These are phyloP conservation scores for Naganishia randhawae DNA, from an alignment of 768 basidiomycete species.

Conservation along the genomic window DNA sequence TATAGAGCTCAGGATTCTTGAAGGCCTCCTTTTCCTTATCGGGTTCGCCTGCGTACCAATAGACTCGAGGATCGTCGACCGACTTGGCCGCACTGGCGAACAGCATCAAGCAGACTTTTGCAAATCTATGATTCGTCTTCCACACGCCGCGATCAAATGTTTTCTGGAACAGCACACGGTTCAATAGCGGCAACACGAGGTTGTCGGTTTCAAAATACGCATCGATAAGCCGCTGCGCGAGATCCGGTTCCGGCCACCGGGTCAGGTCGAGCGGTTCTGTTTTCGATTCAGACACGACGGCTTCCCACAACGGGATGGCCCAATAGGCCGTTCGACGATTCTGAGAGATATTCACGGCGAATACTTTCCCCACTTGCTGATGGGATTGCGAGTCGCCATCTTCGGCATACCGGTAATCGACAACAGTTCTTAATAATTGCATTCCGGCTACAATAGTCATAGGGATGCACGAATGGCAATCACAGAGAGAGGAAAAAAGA, in stretches of 20 bases:
- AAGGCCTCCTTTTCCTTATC: conserved; percentile 31
- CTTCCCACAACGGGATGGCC: conserved; percentile 50
- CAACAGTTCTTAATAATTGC: conserved; percentile 39
- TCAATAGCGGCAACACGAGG: conserved; percentile 62
- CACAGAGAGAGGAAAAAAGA: conserved; percentile 1
- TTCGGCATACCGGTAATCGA: conserved; percentile 37
- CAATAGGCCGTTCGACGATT: conserved; percentile 48
- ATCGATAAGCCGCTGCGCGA: conserved; percentile 59
- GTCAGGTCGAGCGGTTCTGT: conserved; percentile 38
- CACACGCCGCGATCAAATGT: conserved; percentile 57
- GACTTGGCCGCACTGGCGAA: conserved; percentile 65
- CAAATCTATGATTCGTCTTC: conserved; percentile 57
- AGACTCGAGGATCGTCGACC: conserved; percentile 61
- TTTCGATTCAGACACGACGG: conserved; percentile 41
- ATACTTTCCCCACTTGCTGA: conserved; percentile 12
- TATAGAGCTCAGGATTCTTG: conserved; percentile 42
- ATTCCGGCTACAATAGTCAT: conserved; percentile 33
- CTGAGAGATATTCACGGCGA: conserved; percentile 13
- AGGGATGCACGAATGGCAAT: neutral
- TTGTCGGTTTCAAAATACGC: conserved; percentile 65
- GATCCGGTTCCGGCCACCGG: conserved; percentile 62
- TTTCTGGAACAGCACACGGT: conserved; percentile 65
- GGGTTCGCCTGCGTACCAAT: conserved; percentile 35
- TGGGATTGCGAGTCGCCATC: conserved; percentile 1
- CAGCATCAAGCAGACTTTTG: conserved; percentile 60